phyloP scores from a whole-genome alignment of 2,329 filamentous ascomycete genomes.

The Aspergillus proliferans region DNA sequence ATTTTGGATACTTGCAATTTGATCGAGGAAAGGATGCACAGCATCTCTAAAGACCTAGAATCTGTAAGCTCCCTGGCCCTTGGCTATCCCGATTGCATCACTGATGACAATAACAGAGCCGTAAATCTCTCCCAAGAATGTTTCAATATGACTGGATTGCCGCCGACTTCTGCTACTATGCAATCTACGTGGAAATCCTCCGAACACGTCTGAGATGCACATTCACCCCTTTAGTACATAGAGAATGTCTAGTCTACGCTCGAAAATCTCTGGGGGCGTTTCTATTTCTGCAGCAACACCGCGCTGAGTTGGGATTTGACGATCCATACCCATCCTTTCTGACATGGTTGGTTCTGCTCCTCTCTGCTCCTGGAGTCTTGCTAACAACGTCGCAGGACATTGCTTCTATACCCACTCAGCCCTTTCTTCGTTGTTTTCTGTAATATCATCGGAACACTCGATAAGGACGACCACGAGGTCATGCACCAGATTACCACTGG shows the following conservation, averaged over 20 bases:
- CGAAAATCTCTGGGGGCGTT: conserved; percentile 9
- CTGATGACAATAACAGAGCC: conserved; percentile 5
- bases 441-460: conserved; percentile 5
- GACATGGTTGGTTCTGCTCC: not conserved
- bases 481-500: not conserved
- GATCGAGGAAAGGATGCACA: conserved; percentile 13
- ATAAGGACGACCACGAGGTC: conserved; percentile 1
- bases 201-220: conserved; percentile 15
- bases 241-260: conserved; percentile 18
- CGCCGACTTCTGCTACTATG: conserved; percentile 19
- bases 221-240: conserved; percentile 15
- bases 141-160: conserved; percentile 15
- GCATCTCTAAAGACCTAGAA: conserved; percentile 12
- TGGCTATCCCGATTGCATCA: not conserved
- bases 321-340: conserved; percentile 12
- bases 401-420: conserved; percentile 6
- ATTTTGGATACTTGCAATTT: conserved; percentile 7
- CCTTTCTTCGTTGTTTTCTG: conserved; percentile 9
- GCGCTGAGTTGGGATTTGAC: conserved; percentile 5
- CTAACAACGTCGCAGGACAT: conserved; percentile 1
- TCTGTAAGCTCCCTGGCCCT: conserved; percentile 7
- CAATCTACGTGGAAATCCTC: conserved; percentile 21
- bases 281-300: conserved; percentile 8
- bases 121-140: conserved; percentile 4
- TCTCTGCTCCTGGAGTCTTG: not conserved